These are phyloP conservation scores for Globisporangium rhizosaccharum DNA, from an alignment of 352 stramenopile genomes.

Conservation along the genomic window DNA sequence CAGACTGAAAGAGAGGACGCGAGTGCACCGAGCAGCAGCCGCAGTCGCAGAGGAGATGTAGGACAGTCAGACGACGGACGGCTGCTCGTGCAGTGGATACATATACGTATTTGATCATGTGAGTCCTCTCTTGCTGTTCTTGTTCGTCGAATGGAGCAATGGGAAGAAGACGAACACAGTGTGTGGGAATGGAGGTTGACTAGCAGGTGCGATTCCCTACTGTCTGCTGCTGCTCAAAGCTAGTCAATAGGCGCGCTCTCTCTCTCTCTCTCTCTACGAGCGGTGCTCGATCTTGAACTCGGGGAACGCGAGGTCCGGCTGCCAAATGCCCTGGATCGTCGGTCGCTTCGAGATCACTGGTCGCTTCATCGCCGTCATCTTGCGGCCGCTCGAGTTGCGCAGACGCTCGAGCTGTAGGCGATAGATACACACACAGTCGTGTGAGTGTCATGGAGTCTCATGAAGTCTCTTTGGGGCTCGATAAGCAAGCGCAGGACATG, in stretches of 20 bases:
- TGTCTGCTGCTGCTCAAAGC: neutral
- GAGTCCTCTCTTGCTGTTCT: no score
- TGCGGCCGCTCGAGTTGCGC: slow-evolving; percentile 81
- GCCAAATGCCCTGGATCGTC: slow-evolving; percentile 85
- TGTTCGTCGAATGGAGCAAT: no score
- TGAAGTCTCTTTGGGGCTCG: neutral
- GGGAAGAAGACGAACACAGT: no score
- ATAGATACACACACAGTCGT: neutral
- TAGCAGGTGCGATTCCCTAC: neutral
- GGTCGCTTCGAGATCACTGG: slow-evolving; percentile 76
- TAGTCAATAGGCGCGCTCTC: neutral
- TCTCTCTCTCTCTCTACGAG: slow-evolving; percentile 21
- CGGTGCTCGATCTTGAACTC: slow-evolving; percentile 80
- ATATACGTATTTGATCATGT: no score
- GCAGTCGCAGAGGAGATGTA: neutral
- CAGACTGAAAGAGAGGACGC: neutral
- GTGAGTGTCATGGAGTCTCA: neutral
- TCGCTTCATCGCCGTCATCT: slow-evolving; percentile 86
- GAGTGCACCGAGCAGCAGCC: slow-evolving; percentile 3
- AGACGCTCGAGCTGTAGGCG: slow-evolving; percentile 66
- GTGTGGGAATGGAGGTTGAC: no score
- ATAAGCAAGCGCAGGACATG: neutral
- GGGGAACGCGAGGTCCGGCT: slow-evolving; percentile 80
- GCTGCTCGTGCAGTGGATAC: no score
- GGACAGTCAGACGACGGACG: no score